Evolutionary conservation across 108 stramenopile species (phyloP), one percentile per base, ranked within the genome.

Genomic region (Thalassiosira profunda): DNA sequence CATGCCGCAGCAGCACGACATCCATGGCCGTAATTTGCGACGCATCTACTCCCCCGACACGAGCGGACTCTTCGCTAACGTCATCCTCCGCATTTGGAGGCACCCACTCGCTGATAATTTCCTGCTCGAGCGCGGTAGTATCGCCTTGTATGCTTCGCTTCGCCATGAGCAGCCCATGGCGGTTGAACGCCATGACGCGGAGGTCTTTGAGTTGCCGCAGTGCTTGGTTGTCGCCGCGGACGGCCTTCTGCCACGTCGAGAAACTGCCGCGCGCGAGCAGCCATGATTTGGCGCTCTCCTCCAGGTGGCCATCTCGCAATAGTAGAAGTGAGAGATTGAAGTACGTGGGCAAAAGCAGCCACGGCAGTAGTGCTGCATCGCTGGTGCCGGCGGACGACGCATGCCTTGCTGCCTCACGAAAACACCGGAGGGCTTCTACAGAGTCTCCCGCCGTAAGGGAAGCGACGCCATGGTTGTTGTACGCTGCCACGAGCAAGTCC

Each of bases 251-350:
- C 78, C 73, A 79, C 17, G 17, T 55, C 10, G 31, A n/a, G 20
- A 53, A 40, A 44, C 70, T 20, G 12, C 72, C 68, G n/a, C 78
- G 73, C 3, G 55, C 59, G 18, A 31, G 42, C 31, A 79, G 78
- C 78, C 78, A 79, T 12, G 54, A 26, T 29, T 56, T 61, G 6
- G 73, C 67, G 20, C 67, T 62, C 49, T 70, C 73, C 10, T 79
- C 72, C 15, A 75, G 28, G 20, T 51, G 73, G 14, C 78, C 78
- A 52, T 75, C 68, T 29, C 68, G 61, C 21, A 74, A 41, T 18
- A 62, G 44, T 0, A 79, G 42, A n/a, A 79, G 57, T 4, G 78
- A 68, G 18, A 79, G 78, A 70, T 79, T 79, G 29, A 79, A 79
- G 49, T 47, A 54, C 4, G 68, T 56, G 38, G 78, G 78, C 35